These are phyloP conservation scores for Fusarium pseudocircinatum DNA, from an alignment of 2,329 filamentous ascomycete genomes.

Conservation along the genomic window DNA sequence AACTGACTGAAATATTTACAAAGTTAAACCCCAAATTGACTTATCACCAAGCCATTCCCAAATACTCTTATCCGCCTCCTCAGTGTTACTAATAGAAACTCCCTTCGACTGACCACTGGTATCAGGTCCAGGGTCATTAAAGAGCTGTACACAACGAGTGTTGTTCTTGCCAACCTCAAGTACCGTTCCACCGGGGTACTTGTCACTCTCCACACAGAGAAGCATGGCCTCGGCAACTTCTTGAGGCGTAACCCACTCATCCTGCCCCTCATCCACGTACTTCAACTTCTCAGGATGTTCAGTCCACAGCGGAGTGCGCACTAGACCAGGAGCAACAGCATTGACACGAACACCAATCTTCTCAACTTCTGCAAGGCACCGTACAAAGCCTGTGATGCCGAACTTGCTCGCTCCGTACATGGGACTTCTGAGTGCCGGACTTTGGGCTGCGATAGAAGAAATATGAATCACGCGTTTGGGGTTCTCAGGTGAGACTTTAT, in stretches of 20 bases:
- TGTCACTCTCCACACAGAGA: constrained; percentile 47
- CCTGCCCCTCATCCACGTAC: constrained; percentile 47
- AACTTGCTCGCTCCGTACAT: constrained; percentile 54
- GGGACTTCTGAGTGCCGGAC: constrained; percentile 47
- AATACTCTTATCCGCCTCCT: constrained; percentile 42
- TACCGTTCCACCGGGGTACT: constrained; percentile 52
- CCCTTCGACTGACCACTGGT: constrained; percentile 39
- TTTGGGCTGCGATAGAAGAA: constrained; percentile 50
- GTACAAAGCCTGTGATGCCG: constrained; percentile 52
- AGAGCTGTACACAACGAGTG: constrained; percentile 46
- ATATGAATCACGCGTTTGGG: constrained; percentile 53
- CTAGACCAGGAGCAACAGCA: constrained; percentile 56
- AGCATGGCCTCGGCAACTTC: constrained; percentile 58
- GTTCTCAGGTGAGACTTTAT: constrained; percentile 35
- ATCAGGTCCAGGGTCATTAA: constrained; percentile 54
- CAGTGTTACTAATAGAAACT: constrained; percentile 41
- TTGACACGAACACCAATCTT: constrained; percentile 51
- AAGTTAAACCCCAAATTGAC: constrained; percentile 37
- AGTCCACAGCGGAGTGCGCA: constrained; percentile 57
- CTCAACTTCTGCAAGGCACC: constrained; percentile 52
- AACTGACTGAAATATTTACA: background rate
- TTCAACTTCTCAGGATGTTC: constrained; percentile 56
- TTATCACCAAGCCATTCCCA: constrained; percentile 41
- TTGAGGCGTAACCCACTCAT: constrained; percentile 54
- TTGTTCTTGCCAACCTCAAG: constrained; percentile 51